Evolutionary conservation across 2,329 filamentous ascomycete species (phyloP).

Genomic region (Aspergillus pseudoviridinutans): DNA sequence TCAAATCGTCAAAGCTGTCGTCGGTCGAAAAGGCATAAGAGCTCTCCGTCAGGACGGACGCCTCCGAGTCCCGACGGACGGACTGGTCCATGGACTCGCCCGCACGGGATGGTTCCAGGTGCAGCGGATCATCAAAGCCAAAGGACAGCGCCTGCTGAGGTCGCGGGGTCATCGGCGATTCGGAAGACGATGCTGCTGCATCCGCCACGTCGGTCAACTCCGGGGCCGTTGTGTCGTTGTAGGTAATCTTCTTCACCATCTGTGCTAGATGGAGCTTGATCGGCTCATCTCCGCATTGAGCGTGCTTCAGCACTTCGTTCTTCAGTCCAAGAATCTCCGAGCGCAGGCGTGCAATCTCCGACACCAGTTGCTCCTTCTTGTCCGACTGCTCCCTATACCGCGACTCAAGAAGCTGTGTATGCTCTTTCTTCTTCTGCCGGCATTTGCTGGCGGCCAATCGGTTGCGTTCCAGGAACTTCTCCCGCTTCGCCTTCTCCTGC

Average conservation of each 20-base stretch:
- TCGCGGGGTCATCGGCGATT: conserved; percentile 3
- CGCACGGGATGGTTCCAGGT: conserved; percentile 18
- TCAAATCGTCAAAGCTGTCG: conserved; percentile 31
- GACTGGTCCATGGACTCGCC: conserved; percentile 22
- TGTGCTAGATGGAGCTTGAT: conserved; percentile 35
- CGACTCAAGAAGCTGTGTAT: conserved; percentile 49
- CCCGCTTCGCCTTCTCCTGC: conserved; percentile 41
- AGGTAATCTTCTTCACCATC: conserved; percentile 36
- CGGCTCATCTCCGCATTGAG: conserved; percentile 35
- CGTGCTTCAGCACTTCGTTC: conserved; percentile 38
- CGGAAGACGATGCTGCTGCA: conserved; percentile 11
- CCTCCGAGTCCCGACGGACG: conserved; percentile 27
- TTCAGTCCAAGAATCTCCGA: conserved; percentile 38
- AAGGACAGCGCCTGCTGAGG: conserved; percentile 22
- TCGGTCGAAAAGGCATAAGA: conserved; percentile 29
- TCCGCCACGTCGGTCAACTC: conserved; percentile 10
- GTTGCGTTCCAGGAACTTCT: conserved; percentile 56
- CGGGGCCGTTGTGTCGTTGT: conserved; percentile 17
- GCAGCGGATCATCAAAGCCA: conserved; percentile 31
- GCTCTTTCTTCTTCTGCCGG: conserved; percentile 60
- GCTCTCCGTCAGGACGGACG: conserved; percentile 24
- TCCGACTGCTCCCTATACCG: conserved; percentile 34
- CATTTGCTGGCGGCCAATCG: conserved; percentile 58
- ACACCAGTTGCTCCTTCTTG: conserved; percentile 28
- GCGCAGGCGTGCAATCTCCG: conserved; percentile 33